A percentile compares a stretch with the other conserved stretches of the same genome.
phyloP scores from a whole-genome alignment of 331 rosid species.

The Arachis monticola region DNA sequence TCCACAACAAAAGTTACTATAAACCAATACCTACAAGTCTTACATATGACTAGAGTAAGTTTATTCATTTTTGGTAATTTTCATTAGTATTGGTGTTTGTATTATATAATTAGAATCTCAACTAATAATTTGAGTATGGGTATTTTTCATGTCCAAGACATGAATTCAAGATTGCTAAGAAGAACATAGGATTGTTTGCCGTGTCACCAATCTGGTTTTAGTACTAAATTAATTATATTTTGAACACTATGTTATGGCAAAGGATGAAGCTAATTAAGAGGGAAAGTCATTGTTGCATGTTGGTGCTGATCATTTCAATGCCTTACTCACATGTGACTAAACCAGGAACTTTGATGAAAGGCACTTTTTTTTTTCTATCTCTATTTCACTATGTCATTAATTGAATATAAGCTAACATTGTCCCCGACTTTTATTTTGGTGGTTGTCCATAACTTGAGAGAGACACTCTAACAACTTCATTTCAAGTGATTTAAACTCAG shows the following conservation, averaged over 20 bases:
- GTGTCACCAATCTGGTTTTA: no score
- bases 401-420: conserved; percentile 16
- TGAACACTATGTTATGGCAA: neutral
- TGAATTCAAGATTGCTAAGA: no score
- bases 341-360: neutral
- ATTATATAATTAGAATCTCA: no score
- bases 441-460: conserved; percentile 51
- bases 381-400: neutral
- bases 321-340: neutral
- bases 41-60: neutral
- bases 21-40: neutral
- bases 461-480: conserved; percentile 61
- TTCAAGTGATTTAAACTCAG: conserved; percentile 70
- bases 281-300: neutral
- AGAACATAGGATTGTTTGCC: no score
- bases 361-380: neutral
- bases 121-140: no score
- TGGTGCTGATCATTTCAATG: neutral
- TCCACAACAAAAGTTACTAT: neutral
- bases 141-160: no score
- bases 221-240: no score
- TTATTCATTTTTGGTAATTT: no score
- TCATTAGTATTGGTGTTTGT: no score
- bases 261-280: neutral
- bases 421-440: conserved; percentile 46